phyloP scores from a whole-genome alignment of 768 basidiomycete species.

The Panellus pusillus region DNA sequence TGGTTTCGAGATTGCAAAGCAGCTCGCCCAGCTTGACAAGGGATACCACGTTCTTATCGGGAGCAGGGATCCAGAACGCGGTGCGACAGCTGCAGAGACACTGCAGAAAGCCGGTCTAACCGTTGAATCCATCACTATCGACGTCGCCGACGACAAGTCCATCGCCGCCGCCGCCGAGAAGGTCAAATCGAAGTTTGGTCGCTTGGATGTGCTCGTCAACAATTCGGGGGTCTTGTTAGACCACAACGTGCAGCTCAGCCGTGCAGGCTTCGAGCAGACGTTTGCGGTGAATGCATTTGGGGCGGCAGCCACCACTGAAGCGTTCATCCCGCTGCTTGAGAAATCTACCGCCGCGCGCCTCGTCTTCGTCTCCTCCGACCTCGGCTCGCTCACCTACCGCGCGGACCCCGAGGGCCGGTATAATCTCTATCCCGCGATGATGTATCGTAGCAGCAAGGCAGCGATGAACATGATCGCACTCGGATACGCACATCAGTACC shows the following conservation, averaged over 20 bases:
- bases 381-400: conserved; percentile 1
- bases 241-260: neutral
- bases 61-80: conserved; percentile 2
- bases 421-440: neutral
- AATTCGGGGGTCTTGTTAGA: conserved; percentile 6
- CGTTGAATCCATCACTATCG: conserved; percentile 2
- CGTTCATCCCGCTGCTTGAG: conserved; percentile 12
- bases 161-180: conserved; percentile 12
- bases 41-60: conserved; percentile 8
- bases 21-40: conserved; percentile 1
- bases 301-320: conserved; percentile 6
- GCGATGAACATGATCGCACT: conserved; percentile 16
- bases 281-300: conserved; percentile 9
- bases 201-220: conserved; percentile 13
- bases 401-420: conserved; percentile 3
- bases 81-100: conserved; percentile 2
- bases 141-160: conserved; percentile 6
- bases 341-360: conserved; percentile 8
- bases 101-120: neutral
- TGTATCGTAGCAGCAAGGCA: conserved; percentile 15
- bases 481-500: conserved; percentile 1
- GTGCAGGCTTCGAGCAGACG: conserved; percentile 2
- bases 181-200: conserved; percentile 8
- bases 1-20: conserved; percentile 10
- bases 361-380: conserved; percentile 13